Evolutionary conservation across 73 alveolate genomes (phyloP).

Genomic region (Tetrahymena elliotti): DNA sequence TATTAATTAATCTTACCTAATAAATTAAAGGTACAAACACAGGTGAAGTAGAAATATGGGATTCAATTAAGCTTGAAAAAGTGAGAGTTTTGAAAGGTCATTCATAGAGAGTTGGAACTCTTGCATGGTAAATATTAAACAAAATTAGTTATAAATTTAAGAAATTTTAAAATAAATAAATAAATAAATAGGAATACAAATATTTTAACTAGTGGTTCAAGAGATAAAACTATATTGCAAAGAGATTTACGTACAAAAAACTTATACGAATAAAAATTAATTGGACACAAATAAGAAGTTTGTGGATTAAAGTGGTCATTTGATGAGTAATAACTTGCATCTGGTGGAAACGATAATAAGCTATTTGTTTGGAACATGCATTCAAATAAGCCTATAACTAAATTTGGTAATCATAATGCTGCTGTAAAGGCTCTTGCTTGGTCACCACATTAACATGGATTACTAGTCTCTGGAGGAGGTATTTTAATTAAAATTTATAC

Average conservation of each 20-base stretch:
- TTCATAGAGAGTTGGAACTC: conserved; percentile 73
- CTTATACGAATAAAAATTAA: conserved; percentile 28
- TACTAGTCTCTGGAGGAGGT: conserved; percentile 98
- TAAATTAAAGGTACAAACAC: conserved; percentile 58
- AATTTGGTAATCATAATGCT: conserved; percentile 88
- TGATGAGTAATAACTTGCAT: conserved; percentile 93
- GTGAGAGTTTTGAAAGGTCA: conserved; percentile 74
- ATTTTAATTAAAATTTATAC: conserved; percentile 10
- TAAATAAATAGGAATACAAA: conserved; percentile 57
- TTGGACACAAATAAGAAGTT: conserved; percentile 90
- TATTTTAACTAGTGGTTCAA: conserved; percentile 84
- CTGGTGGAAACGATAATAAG: conserved; percentile 99
- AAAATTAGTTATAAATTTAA: background rate
- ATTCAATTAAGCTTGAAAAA: conserved; percentile 50
- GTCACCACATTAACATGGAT: conserved; percentile 99
- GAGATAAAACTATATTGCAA: conserved; percentile 85
- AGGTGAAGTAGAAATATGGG: conserved; percentile 76
- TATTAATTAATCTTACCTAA: background rate
- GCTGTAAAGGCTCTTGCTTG: conserved; percentile 99
- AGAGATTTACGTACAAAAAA: conserved; percentile 77
- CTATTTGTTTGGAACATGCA: conserved; percentile 89
- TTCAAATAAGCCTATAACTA: conserved; percentile 58
- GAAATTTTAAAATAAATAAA: background rate
- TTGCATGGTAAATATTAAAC: conserved; percentile 5
- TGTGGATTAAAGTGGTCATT: conserved; percentile 99